Evolutionary conservation across 306 rosid species (phyloP), one percentile per base, ranked within the genome.

Genomic region (Dryas drummondii): DNA sequence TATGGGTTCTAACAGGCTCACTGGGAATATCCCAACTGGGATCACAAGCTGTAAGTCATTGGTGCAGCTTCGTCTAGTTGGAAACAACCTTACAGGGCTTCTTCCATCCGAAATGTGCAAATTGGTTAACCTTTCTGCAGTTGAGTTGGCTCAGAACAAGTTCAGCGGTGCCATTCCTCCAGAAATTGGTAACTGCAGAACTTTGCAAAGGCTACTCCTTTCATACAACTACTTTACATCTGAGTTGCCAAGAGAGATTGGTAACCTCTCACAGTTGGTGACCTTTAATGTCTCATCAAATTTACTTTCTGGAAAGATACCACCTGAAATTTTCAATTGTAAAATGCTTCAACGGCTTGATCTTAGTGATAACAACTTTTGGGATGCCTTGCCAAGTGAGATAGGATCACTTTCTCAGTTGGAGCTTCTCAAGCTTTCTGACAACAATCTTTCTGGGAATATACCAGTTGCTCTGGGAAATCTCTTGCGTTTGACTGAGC

Each of bases 401-500:
- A 66, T 93, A 12, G 98, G 98, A 73, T 79, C 86, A 22, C 93
- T 93, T 60, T 82, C 76, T 19, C 90, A 87, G 68, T 73, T 93
- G 83, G 98, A 93, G 93, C 84, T 87, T 74, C 93, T 93, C 86
- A 87, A 75, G 85, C 85, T 93, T 76, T 93, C 98, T 0, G 81
- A 87, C 44, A 93, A 88, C 73, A 54, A 79, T 32, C 78, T 90
- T 49, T 82, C 94, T 0, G 98, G 97, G 57, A 1, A 57, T 13
- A 87, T 90, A 60, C 97, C 98, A 47, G 70, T 82, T 37, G 76
- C 84, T 32, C 15, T 90, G 66, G 93, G 98, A 58, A 86, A 83
- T 14, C 87, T 93, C 32, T 70, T 84, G 81, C 98, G 79, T 77
- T 80, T 93, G 93, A 89, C 90, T 50, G 92, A 86, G 82, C 84